Conservation (phyloP, 345 rosid species). For the Syzygium grande region DNA sequence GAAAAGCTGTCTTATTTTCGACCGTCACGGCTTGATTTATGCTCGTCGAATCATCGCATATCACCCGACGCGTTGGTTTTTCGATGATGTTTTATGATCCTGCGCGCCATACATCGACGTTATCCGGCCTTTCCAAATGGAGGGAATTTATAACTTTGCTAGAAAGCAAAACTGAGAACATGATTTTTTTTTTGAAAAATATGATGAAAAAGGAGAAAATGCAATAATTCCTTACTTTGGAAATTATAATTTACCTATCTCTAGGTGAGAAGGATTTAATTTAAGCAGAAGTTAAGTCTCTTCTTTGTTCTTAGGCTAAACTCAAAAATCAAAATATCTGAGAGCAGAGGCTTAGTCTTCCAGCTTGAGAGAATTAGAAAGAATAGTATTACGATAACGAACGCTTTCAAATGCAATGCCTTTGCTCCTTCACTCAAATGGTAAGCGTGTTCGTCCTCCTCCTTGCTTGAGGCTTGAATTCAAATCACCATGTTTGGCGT, state of each 20-base stretch:
- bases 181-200: background rate
- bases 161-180: background rate
- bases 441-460: background rate
- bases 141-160: background rate
- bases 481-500: background rate
- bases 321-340: background rate
- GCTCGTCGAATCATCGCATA: background rate
- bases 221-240: too few relatives aligned
- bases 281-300: background rate
- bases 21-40: background rate
- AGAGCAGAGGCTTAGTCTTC: too few relatives aligned
- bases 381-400: background rate
- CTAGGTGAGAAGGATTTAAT: too few relatives aligned
- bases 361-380: background rate
- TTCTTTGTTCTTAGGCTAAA: background rate
- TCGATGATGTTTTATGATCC: background rate
- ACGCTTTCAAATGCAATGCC: too few relatives aligned
- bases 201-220: too few relatives aligned
- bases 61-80: background rate
- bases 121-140: rapidly evolving
- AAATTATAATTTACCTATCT: too few relatives aligned
- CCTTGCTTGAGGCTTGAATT: background rate
- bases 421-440: too few relatives aligned
- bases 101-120: background rate
- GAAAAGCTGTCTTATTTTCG: background rate